These are phyloP conservation scores for Trametes sp. DNA, from an alignment of 1,284 basidiomycete species.

Conservation along the genomic window DNA sequence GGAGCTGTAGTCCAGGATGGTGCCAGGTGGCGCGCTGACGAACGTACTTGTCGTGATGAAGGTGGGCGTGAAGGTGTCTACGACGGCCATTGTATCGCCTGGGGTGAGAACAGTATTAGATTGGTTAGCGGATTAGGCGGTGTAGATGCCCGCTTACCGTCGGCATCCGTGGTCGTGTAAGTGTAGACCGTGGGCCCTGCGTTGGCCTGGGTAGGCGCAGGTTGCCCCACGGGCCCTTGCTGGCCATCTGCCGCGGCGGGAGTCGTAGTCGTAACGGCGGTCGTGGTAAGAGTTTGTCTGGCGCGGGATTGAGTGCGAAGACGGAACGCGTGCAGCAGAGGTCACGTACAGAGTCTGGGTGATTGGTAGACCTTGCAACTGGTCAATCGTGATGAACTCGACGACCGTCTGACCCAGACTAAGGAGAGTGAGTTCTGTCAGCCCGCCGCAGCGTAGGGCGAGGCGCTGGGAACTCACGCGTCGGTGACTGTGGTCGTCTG, in stretches of 20 bases:
- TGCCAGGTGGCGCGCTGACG: slow-evolving; percentile 49
- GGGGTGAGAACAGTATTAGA: background rate
- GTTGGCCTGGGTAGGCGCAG: slow-evolving; percentile 47
- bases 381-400: slow-evolving; percentile 56
- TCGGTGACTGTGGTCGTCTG: slow-evolving; percentile 57
- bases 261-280: slow-evolving; percentile 37
- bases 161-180: slow-evolving; percentile 68
- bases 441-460: background rate
- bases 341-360: slow-evolving; percentile 56
- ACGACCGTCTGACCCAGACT: slow-evolving; percentile 65
- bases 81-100: slow-evolving; percentile 48
- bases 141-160: slow-evolving; percentile 44
- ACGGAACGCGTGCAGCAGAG: background rate
- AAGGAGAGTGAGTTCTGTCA: slow-evolving; percentile 9
- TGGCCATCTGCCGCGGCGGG: slow-evolving; percentile 37
- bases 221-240: slow-evolving; percentile 67
- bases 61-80: slow-evolving; percentile 53
- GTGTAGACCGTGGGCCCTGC: slow-evolving; percentile 56
- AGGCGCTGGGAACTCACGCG: slow-evolving; percentile 45
- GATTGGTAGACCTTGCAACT: slow-evolving; percentile 46
- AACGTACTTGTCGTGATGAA: slow-evolving; percentile 53
- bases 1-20: slow-evolving; percentile 59
- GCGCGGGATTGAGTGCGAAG: background rate
- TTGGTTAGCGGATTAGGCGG: background rate
- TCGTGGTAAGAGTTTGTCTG: slow-evolving; percentile 32